Base-by-base conservation (phyloP, 2,329 filamentous ascomycete genomes). In the Colletotrichum tropicicola region DNA sequence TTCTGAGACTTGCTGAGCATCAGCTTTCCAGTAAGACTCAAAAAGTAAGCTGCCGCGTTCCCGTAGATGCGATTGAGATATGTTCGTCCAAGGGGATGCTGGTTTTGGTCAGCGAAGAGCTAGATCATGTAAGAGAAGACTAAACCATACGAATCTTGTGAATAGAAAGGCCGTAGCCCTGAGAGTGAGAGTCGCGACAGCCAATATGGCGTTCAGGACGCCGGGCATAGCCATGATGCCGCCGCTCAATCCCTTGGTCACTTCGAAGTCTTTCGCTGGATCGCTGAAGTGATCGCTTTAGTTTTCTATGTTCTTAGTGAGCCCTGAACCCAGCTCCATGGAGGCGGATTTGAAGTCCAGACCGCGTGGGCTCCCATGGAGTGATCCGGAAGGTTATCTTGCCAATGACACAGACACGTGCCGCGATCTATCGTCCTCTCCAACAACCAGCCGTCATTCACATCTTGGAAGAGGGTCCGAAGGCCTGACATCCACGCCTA, bases 1-100 rank as follows among this genome's bases (percentile, higher is more conserved):
- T 15, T 2, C 2, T 13, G n/a, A 5, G 41, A 15, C 0, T 17
- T 17, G 5, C 6, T 19, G 15, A 48, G 10, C 13, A 47, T 9
- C 7, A 15, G 4, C 17, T 44, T 54, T 1, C 19, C 12, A 2
- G 48, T 4, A 12, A 64, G 17, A 21, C 48, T 21, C 1, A 37
- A 1, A 0, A 48, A 2, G 9, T 64, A 64, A 7, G 37, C 12
- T 8, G 13, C 48, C 4, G 6, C 8, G 10, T 23, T 54, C n/a
- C 60, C 60, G 35, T 64, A 60, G 5, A 64, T 53, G 7, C 41
- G 55, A 27, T 35, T 35, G 12, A 64, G n/a, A 37, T 64, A 60
- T 39, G 28, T 37, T 32, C 35, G 49, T 9, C 60, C 60, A 2
- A 64, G 60, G 13, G 60, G 60, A 15, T 64, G 60, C 60, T 64